Base-by-base conservation (phyloP, 73 alveolate genomes). In the Tetrahymena elliotti region DNA sequence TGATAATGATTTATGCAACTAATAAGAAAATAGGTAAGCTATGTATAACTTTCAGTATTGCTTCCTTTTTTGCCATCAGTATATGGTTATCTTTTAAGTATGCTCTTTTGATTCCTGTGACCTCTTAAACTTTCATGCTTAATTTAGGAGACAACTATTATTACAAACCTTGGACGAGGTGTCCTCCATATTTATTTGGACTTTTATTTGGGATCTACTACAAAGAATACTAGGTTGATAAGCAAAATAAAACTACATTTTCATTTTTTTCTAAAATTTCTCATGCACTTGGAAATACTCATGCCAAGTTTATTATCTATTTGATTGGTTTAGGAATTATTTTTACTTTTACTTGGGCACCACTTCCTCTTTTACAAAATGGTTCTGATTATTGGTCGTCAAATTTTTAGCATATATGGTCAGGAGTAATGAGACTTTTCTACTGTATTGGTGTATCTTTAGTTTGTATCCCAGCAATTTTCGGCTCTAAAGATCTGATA, bases 161-260 rank as follows among this genome's bases (percentile, higher is more conserved):
- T 83, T 93, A 35, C 41, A 94, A 92, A 38, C 83, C 96, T 24
- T 94, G 93, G 53, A 88, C 94, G 9, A 94, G 96, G 52, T 93
- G 93, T 24, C 96, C 96, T 38, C 96, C 96, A 12, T 94, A 94
- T n/a, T 83, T 83, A 22, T 83, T 94, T 83, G 96, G 96, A 0
- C 93, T 94, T 22, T 33, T 94, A 20, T 27, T 94, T 33, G 96
- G 96, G 10, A 83, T 94, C 37, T 93, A 35, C 27, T 94, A 94
- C 68, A 94, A 93, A 31, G 96, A 94, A 83, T 94, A 53, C 34
- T 39, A 94, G 24, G 18, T 31, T 18, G 54, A 93, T 33, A 94
- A 94, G 38, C 38, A 83, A 31, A 84, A 52, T 83, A n/a, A 35
- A 33, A 38, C 88, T 16, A 40, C 15, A 22, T 37, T 52, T 0